Evolutionary conservation across 441 rosid genomes (phyloP), one percentile per base, ranked within the genome.

Genomic region (Gossypium trilobum): DNA sequence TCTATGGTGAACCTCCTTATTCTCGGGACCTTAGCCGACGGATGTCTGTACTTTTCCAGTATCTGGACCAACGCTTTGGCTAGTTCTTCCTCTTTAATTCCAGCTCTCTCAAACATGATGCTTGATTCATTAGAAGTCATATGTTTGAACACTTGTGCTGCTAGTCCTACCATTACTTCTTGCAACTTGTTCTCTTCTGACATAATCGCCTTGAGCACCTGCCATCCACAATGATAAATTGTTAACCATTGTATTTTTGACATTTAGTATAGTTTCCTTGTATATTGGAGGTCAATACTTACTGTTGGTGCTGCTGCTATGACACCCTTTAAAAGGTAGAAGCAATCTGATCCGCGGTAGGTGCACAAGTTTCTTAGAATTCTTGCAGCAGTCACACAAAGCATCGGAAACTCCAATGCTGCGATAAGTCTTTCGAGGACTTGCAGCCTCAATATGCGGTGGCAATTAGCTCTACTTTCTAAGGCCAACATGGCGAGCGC

Each of bases 131-230:
- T 80, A 57, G 78, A 63, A 11, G 73, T 85, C 91, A 87, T 77
- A 74, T 83, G 81, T 70, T 79, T 90, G 82, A 92, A 89, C 58
- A 82, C 83, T 61, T 85, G 87, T 27, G 89, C 86, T 14, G 91
- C 95, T 77, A 94, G 82, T 58, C 99, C 99, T 33, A 89, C 75
- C 99, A 94, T 90, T 75, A 89, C 97, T 84, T 94, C 98, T 51
- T 86, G 94, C 74, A 87, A 70, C 52, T 90, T 94, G 79, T 75
- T 73, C 63, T 87, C 89, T 68, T 76, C 89, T 31, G 83, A 77
- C 80, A 81, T 72, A 3, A 89, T 82, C 51, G 90, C 87, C 80
- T 78, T 80, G 50, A 91, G 87, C 55, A 86, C 93, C 97, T 93
- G 87, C 69, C 63, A 70, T 25, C 9, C 19, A 7, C 56, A 68